Percentiles rank a stretch among this genome's conserved stretches.
Evolutionary conservation across 2,329 filamentous ascomycete species (phyloP).

Genomic region (Alternaria sp.): DNA sequence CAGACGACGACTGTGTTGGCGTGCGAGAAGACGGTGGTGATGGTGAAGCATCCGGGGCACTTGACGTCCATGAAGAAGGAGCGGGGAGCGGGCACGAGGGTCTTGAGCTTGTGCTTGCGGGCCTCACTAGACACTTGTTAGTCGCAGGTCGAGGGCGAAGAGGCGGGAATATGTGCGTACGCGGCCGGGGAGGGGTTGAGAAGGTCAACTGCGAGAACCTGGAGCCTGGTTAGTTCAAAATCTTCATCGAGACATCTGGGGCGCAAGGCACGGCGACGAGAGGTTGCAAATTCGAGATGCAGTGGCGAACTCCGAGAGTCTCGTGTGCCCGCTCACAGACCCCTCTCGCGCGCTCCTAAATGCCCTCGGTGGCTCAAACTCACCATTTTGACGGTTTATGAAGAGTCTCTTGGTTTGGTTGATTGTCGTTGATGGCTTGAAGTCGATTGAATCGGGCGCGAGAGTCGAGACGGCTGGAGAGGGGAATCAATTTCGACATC

Average conservation of each 20-base stretch:
- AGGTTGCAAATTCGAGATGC: constrained; percentile 34
- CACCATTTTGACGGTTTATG: constrained; percentile 52
- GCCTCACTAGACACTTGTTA: constrained; percentile 69
- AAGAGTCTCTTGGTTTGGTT: constrained; percentile 39
- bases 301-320: constrained; percentile 43
- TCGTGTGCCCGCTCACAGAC: constrained; percentile 41
- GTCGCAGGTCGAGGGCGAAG: constrained; percentile 26
- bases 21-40: constrained; percentile 99
- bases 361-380: constrained; percentile 30
- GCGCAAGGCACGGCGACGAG: constrained; percentile 20
- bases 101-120: constrained; percentile 99
- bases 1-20: constrained; percentile 99
- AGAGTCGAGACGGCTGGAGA: constrained; percentile 42
- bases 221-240: constrained; percentile 31
- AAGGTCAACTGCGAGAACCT: constrained; percentile 99
- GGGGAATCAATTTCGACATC: constrained; percentile 7
- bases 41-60: constrained; percentile 99
- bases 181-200: constrained; percentile 97
- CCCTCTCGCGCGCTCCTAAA: constrained; percentile 11
- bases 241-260: constrained; percentile 22
- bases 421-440: constrained; percentile 39
- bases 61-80: constrained; percentile 99
- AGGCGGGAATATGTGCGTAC: constrained; percentile 36
- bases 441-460: constrained; percentile 48
- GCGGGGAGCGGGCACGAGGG: constrained; percentile 92